Percentiles rank a stretch among this genome's conserved stretches.
Conservation (phyloP, 2,329 filamentous ascomycete species). For the Emmonsiellopsis sp. region DNA sequence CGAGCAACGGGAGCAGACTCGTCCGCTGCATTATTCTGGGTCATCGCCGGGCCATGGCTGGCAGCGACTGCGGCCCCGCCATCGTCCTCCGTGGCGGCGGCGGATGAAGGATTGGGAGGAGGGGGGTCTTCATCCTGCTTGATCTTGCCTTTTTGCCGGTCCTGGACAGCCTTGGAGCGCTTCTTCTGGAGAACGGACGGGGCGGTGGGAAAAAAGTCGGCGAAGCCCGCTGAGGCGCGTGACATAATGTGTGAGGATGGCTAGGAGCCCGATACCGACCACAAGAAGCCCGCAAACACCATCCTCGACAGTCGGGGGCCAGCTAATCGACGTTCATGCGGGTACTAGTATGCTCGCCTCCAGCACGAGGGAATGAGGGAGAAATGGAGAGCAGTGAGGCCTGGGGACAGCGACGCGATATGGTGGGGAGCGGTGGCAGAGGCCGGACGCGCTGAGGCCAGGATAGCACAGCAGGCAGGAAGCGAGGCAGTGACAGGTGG, state of each 20-base stretch:
- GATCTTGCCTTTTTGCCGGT: constrained; percentile 52
- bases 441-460: background rate
- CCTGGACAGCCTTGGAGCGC: constrained; percentile 41
- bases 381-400: background rate
- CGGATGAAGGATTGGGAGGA: constrained; percentile 2
- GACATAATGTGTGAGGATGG: constrained; percentile 57
- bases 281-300: constrained; percentile 26
- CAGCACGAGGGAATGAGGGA: background rate
- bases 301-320: constrained; percentile 23
- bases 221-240: constrained; percentile 72
- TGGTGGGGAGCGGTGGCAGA: background rate
- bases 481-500: too few species aligned
- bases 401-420: background rate
- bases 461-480: background rate
- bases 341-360: background rate
- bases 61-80: constrained; percentile 1
- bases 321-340: constrained; percentile 1
- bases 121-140: constrained; percentile 14
- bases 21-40: background rate
- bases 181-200: constrained; percentile 51
- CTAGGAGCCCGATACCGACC: constrained; percentile 30
- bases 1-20: background rate
- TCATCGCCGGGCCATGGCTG: background rate
- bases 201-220: constrained; percentile 75
- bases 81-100: constrained; percentile 7